Evolutionary conservation across 2,329 filamentous ascomycete genomes (phyloP).

Genomic region (Lecanicillium sp.): DNA sequence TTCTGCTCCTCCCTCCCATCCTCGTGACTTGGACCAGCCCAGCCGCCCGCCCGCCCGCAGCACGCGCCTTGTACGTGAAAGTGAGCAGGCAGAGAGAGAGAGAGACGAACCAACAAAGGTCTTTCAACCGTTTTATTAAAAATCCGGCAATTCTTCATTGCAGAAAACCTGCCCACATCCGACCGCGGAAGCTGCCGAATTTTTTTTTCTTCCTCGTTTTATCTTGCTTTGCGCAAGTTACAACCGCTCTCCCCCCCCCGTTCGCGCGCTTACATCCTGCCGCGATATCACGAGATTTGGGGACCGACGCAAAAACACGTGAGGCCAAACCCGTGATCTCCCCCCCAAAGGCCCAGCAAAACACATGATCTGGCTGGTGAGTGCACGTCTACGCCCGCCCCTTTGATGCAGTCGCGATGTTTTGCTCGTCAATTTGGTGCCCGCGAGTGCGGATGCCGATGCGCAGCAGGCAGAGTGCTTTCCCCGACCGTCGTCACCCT

Average conservation of each 20-base stretch:
- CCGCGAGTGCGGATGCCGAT: slow-evolving; percentile 3
- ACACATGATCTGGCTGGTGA: slow-evolving; percentile 43
- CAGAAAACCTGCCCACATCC: not conserved
- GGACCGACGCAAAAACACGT: slow-evolving; percentile 37
- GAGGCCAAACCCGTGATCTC: slow-evolving; percentile 41
- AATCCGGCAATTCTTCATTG: not conserved
- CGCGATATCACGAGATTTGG: slow-evolving; percentile 43
- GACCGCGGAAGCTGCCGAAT: not conserved
- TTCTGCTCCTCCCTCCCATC: slow-evolving; percentile 30
- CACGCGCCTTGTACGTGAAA: slow-evolving; percentile 3
- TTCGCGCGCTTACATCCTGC: slow-evolving; percentile 26
- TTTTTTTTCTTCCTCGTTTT: slow-evolving; percentile 11
- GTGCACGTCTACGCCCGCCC: slow-evolving; percentile 20
- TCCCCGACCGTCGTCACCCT: not conserved
- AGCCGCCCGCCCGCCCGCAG: slow-evolving; percentile 9
- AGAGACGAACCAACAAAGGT: slow-evolving; percentile 3
- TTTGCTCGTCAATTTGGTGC: slow-evolving; percentile 13
- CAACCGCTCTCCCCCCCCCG: slow-evolving; percentile 13
- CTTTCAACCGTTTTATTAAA: slow-evolving; percentile 17
- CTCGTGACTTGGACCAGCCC: slow-evolving; percentile 32
- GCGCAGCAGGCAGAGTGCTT: too few relatives aligned
- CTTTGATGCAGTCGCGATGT: slow-evolving; percentile 14
- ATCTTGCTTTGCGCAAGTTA: slow-evolving; percentile 12
- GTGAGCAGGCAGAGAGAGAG: not conserved
- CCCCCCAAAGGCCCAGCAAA: slow-evolving; percentile 21